Evolutionary conservation across 495 filamentous ascomycete genomes (phyloP).

Genomic region (Penicillium desertorum): DNA sequence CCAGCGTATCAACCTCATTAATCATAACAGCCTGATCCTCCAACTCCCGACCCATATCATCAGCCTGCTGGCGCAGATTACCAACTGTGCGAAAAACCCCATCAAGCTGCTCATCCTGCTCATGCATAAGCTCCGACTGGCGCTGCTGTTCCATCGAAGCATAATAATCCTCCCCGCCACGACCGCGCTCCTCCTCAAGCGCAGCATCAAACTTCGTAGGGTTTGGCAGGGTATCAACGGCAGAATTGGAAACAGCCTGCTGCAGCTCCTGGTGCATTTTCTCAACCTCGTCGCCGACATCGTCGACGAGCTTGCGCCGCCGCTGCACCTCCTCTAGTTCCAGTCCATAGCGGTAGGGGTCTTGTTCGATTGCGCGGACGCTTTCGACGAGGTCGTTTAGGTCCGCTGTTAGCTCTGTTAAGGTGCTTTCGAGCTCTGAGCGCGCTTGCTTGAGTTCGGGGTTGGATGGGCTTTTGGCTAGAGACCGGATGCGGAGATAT

Average conservation of each 20-base stretch:
- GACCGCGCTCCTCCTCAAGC: constrained; percentile 30
- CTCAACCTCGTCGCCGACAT: constrained; percentile 84
- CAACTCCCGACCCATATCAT: constrained; percentile 91
- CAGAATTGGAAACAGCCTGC: constrained; percentile 46
- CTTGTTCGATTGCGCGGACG: constrained; percentile 82
- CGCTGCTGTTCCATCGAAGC: constrained; percentile 90
- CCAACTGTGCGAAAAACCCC: constrained; percentile 91
- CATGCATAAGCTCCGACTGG: constrained; percentile 87
- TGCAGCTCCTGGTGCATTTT: constrained; percentile 82
- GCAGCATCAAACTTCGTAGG: constrained; percentile 65
- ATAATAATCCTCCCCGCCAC: constrained; percentile 64
- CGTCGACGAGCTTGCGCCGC: constrained; percentile 78
- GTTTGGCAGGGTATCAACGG: constrained; percentile 56
- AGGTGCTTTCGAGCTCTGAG: constrained; percentile 72
- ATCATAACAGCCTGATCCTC: constrained; percentile 88
- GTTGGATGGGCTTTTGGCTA: constrained; percentile 65
- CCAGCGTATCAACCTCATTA: constrained; percentile 74
- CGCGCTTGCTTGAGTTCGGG: constrained; percentile 86
- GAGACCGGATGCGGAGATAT: constrained; percentile 92
- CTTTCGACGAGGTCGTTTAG: constrained; percentile 85
- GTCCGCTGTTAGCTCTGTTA: constrained; percentile 78
- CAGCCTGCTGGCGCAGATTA: constrained; percentile 81
- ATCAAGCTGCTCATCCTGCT: constrained; percentile 91
- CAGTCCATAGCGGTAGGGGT: constrained; percentile 87
- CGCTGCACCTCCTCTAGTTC: constrained; percentile 79